Base-by-base conservation (phyloP, 345 rosid species). In the Aquilaria sinensis region DNA sequence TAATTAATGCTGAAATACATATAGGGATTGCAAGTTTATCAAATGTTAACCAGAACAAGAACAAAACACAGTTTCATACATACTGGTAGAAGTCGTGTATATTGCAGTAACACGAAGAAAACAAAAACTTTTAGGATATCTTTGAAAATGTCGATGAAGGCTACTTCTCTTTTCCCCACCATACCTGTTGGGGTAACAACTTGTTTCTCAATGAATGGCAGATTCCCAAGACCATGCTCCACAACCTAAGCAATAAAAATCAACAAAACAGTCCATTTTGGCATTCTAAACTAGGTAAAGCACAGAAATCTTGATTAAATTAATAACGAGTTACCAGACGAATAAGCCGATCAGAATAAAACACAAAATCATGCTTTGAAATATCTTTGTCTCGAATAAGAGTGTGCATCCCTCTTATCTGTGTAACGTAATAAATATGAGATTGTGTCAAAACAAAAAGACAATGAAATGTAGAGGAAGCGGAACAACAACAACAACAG, bases 381-480 rank as follows among this genome's bases (percentile, higher is more conserved):
- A 91, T 91, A 56, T 85, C 96, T 63, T 71, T 77, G 77, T 95
- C 97, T 59, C 99, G 90, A 70, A 95, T 95, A 78, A 95, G 81
- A 68, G 99, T 95, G 72, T 95, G 99, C 99, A 95, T 91, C 55
- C 97, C 99, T 84, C 96, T 77, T 69, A 95, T 95, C 97, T 95
- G 87, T 66, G 59, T 72, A 37, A 37, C 43, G 8, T 37, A 4
- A 37, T 37, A 37, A 37, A 37, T 9, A 37, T 37, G 43, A 37
- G 43, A 37, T 37, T 23, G 23, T 23, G 23, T 23, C 23, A 23
- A 23, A 23, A 23, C 23, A 23, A 23, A 23, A 23, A 23, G 23
- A 23, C 23, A 23, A 23, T 23, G 23, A 23, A 23, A 23, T 23
- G 23, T 23, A 23, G 23, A 23, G 23, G 23, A 1, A 23, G 23